These are phyloP conservation scores for Lycium ferocissimum DNA, from an alignment of 257 asterid genomes.

Conservation along the genomic window DNA sequence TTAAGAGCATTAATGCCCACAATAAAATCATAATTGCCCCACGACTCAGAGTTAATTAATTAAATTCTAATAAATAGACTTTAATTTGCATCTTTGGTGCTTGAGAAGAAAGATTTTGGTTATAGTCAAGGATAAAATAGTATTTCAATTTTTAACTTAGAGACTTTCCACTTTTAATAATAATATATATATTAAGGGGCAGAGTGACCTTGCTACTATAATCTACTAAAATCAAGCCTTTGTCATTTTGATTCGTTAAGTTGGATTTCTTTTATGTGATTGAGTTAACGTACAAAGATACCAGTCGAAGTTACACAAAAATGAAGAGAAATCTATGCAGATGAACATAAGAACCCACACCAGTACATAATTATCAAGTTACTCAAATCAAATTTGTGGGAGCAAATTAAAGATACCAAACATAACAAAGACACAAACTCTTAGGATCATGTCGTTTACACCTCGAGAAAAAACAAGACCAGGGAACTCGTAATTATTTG, in stretches of 20 bases:
- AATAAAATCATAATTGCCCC: too few relatives aligned
- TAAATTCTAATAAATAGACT: too few relatives aligned
- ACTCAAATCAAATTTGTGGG: neutral
- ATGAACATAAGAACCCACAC: neutral
- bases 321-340: neutral
- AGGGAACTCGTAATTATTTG: neutral
- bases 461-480: neutral
- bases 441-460: too few relatives aligned
- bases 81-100: too few relatives aligned
- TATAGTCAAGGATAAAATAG: too few relatives aligned
- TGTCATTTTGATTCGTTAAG: neutral
- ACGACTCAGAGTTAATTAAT: too few relatives aligned
- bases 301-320: neutral
- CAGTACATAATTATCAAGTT: neutral
- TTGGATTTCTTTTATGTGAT: neutral
- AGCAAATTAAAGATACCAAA: neutral
- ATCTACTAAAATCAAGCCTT: neutral
- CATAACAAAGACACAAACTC: neutral
- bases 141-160: too few relatives aligned
- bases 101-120: too few relatives aligned
- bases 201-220: neutral
- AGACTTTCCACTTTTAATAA: too few relatives aligned
- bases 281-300: neutral
- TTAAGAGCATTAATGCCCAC: too few relatives aligned
- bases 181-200: neutral